Evolutionary conservation across 257 asterid genomes (phyloP), one percentile per base, ranked within the genome.

Genomic region (Forsythia suspensa): DNA sequence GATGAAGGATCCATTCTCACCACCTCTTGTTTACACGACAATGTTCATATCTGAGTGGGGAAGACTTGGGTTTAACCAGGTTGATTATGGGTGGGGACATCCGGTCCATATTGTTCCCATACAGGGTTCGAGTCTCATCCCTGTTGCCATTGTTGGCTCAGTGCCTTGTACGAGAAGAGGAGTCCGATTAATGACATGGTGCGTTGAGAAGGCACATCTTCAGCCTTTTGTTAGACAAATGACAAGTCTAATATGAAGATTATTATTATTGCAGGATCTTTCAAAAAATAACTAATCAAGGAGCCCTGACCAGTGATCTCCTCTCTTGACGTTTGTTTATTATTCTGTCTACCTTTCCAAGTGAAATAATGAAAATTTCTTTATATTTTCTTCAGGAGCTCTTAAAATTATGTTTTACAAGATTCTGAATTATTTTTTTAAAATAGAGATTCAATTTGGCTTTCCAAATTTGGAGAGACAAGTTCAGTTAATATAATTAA

Each of bases 1-100:
- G 51, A 57, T 71, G 44, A 18, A 8, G 34, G 90, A 85, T 41
- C 89, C 89, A 3, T 84, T 86, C 6, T 77, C 86, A 10, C 89
- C 89, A 4, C 83, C 85, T 37, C 75, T 83, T 5, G 83, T 80
- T 9, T 88, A 86, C 73, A 57, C 80, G 6, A 86, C 92, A 3
- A 46, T 87, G 77, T 89, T 89, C 77, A 55, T 87, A 73, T 85
- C 91, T 2, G 93, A 89, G 76, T 89, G 91, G 91, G 91, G 87
- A 8, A 77, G 90, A 74, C 82, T 89, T 46, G 93, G 93, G 36
- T 89, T 85, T 46, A 82, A 82, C 66, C 82, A 85, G 79, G 90
- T 84, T 13, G 91, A 89, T 67, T 85, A 87, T 59, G 93, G 93
- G 55, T 89, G 93, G 91, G 92, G 93, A 15, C 81, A 48, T 7